phyloP scores from a whole-genome alignment of 148 eudicot species.

The Vaccinium macrocarpon region DNA sequence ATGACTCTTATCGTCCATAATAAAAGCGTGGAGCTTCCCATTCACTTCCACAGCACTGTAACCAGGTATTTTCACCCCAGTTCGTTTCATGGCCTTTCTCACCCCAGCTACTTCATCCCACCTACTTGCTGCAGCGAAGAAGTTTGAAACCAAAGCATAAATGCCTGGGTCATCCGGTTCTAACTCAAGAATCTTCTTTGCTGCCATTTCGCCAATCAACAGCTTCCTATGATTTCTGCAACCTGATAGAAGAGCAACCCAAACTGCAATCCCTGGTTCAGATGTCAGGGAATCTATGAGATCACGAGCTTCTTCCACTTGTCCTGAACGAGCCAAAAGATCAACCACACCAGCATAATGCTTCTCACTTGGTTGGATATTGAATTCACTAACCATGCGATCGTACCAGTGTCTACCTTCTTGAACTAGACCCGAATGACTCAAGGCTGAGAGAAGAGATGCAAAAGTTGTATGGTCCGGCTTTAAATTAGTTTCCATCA shows the following conservation, averaged over 20 bases:
- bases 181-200: slow-evolving; percentile 49
- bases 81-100: slow-evolving; percentile 48
- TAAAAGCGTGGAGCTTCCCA: slow-evolving; percentile 58
- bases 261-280: slow-evolving; percentile 48
- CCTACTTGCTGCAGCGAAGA: slow-evolving; percentile 54
- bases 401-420: slow-evolving; percentile 69
- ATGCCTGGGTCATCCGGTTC: slow-evolving; percentile 63
- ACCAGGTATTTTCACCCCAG: slow-evolving; percentile 58
- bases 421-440: slow-evolving; percentile 71
- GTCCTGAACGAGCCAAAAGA: slow-evolving; percentile 70
- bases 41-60: slow-evolving; percentile 62
- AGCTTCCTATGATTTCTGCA: slow-evolving; percentile 53
- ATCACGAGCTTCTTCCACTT: slow-evolving; percentile 50
- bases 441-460: slow-evolving; percentile 67
- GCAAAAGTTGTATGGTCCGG: slow-evolving; percentile 80
- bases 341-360: slow-evolving; percentile 72
- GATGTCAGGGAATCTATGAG: slow-evolving; percentile 38
- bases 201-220: slow-evolving; percentile 55
- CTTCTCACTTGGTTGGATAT: slow-evolving; percentile 58
- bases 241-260: slow-evolving; percentile 72
- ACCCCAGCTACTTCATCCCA: slow-evolving; percentile 63
- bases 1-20: slow-evolving; percentile 68
- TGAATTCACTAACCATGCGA: slow-evolving; percentile 45
- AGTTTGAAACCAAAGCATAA: slow-evolving; percentile 54
- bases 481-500: slow-evolving; percentile 37